A percentile compares a stretch with the other conserved stretches of the same genome.
Conservation (phyloP, 768 basidiomycete genomes). For the Galerina marginata region DNA sequence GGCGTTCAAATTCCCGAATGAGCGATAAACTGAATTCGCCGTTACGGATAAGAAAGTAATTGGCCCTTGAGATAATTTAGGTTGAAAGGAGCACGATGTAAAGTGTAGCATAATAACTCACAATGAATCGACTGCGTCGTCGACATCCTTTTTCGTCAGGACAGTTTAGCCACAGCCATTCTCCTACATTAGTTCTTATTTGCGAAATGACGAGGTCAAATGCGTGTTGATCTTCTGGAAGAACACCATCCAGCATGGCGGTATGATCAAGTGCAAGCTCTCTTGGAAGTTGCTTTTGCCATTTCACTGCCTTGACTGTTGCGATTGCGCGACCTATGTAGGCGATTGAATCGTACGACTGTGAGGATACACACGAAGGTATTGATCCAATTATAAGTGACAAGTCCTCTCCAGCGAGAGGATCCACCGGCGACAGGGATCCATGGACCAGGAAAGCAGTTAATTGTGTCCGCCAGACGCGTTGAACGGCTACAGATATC, state of each 20-base stretch:
- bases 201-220: conserved; percentile 78
- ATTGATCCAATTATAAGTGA: conserved; percentile 66
- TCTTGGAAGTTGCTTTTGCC: conserved; percentile 79
- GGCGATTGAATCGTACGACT: conserved; percentile 79
- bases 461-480: conserved; percentile 86
- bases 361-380: conserved; percentile 75
- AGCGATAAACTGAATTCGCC: conserved; percentile 86
- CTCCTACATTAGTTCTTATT: conserved; percentile 82
- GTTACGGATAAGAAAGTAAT: conserved; percentile 88
- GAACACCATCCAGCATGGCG: conserved; percentile 62
- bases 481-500: conserved; percentile 77
- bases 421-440: conserved; percentile 70
- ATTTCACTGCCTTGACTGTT: conserved; percentile 79
- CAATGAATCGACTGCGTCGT: conserved; percentile 86
- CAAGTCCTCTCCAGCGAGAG: conserved; percentile 67
- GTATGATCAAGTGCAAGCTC: conserved; percentile 70
- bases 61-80: conserved; percentile 56
- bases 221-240: conserved; percentile 76
- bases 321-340: conserved; percentile 90
- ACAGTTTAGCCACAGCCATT: conserved; percentile 96
- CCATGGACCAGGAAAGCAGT: conserved; percentile 80
- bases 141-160: conserved; percentile 80
- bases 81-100: conserved; percentile 14
- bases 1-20: conserved; percentile 84
- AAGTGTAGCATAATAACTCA: conserved; percentile 42